Percentiles rank a stretch among this genome's conserved stretches.
Conservation (phyloP, 345 rosid genomes). For the Hibiscus mutabilis region DNA sequence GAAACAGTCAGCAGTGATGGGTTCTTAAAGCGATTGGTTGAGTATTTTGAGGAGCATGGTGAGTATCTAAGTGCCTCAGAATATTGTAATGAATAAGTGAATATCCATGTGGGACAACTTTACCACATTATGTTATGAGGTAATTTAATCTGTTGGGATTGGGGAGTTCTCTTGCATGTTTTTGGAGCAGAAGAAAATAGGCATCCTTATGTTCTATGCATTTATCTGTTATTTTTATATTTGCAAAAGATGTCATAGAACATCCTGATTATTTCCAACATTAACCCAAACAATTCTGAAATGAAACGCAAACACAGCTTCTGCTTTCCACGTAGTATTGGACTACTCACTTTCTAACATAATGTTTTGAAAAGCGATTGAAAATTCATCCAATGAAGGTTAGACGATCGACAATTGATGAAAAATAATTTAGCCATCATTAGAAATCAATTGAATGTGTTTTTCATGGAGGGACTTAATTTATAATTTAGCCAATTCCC, state of each 20-base stretch:
- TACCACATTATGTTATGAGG: not conserved
- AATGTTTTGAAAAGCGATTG: no score
- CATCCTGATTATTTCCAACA: not conserved
- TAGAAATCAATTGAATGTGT: no score
- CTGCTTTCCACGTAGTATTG: no score
- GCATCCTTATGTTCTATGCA: not conserved
- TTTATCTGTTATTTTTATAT: not conserved
- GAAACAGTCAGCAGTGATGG: conserved; percentile 69
- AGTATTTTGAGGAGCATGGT: conserved; percentile 84
- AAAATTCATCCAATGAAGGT: no score
- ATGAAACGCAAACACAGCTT: no score
- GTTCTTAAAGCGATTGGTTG: conserved; percentile 70
- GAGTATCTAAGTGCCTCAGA: conserved; percentile 94
- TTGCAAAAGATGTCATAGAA: not conserved
- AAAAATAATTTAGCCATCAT: no score
- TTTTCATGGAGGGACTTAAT: no score
- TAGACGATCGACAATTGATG: no score
- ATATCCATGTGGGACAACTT: not conserved
- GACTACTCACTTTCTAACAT: no score
- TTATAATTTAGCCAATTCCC: no score
- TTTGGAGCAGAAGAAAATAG: not conserved
- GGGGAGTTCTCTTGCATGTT: not conserved
- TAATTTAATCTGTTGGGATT: not conserved
- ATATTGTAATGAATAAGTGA: conserved; percentile 35
- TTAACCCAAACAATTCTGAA: no score